Conservation (phyloP, 2,329 filamentous ascomycete species). For the Fonsecaea nubica region DNA sequence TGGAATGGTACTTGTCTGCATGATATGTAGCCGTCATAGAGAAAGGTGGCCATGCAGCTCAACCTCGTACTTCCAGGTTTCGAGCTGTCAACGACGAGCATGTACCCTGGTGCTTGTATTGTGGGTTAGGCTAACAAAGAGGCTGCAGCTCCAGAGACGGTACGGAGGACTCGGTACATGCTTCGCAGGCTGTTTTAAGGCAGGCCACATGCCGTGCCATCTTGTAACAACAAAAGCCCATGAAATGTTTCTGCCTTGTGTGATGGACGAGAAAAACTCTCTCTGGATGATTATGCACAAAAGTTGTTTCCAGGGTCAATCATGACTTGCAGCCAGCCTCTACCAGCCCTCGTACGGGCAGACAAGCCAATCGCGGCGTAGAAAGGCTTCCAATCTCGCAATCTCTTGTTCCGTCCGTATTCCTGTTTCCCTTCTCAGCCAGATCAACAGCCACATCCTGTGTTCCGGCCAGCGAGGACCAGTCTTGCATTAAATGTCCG, state of each 20-base stretch:
- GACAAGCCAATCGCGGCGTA: background rate
- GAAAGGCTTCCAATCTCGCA: conserved; percentile 1
- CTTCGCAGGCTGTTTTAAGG: background rate
- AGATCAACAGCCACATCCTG: conserved; percentile 9
- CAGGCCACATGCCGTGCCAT: background rate
- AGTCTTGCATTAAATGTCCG: conserved; percentile 7
- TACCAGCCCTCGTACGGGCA: background rate
- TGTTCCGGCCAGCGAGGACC: background rate
- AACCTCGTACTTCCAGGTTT: background rate
- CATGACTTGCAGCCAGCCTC: conserved; percentile 17
- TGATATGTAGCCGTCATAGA: background rate
- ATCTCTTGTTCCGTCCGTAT: conserved; percentile 12
- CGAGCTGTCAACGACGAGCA: background rate
- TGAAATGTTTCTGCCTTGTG: background rate
- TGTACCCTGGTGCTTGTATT: background rate
- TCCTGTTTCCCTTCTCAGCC: conserved; percentile 3
- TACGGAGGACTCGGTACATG: background rate
- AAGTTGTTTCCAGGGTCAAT: background rate
- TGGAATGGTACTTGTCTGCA: background rate
- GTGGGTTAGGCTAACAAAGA: background rate
- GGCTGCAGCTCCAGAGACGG: background rate
- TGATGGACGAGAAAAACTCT: background rate
- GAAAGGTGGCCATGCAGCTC: background rate
- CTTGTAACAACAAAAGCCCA: background rate
- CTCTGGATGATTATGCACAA: background rate